Conservation (phyloP, 768 basidiomycete genomes). For the Russula ochroleuca region DNA sequence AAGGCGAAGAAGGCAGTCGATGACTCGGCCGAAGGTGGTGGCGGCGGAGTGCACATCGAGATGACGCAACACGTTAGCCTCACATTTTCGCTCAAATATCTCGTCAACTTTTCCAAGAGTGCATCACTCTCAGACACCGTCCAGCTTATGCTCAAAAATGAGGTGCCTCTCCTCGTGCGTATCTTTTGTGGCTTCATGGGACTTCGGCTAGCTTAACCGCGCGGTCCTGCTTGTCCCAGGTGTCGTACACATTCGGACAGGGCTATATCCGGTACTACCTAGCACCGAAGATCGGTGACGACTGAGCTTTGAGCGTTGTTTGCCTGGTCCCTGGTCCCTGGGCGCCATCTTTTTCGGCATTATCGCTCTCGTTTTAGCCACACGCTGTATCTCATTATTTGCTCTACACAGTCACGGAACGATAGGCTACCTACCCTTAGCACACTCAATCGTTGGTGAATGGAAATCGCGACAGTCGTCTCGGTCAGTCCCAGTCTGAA, state of each 20-base stretch:
- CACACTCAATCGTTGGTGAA: too few species aligned
- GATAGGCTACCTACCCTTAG: too few species aligned
- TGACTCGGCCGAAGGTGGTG: conserved; percentile 41
- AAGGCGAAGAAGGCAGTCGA: conserved; percentile 42
- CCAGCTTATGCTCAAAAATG: conserved; percentile 85
- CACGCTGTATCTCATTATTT: conserved; percentile 15
- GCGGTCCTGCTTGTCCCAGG: conserved; percentile 41
- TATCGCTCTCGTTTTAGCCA: neutral
- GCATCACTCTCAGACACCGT: conserved; percentile 67
- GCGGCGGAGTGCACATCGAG: conserved; percentile 66
- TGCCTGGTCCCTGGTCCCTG: neutral
- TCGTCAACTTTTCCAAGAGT: conserved; percentile 94
- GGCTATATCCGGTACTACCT: conserved; percentile 92
- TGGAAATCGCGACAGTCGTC: too few species aligned
- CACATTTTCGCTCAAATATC: conserved; percentile 95
- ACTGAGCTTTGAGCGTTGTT: conserved; percentile 39
- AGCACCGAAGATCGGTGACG: conserved; percentile 92
- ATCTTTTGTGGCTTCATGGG: neutral
- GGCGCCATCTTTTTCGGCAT: neutral
- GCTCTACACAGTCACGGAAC: neutral
- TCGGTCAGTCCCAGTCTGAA: too few species aligned
- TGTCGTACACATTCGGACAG: conserved; percentile 84
- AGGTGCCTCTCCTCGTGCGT: conserved; percentile 81
- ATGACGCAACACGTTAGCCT: conserved; percentile 89
- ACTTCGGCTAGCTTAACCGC: neutral